These are phyloP conservation scores for Aspergillus affinis DNA, from an alignment of 495 filamentous ascomycete genomes.

Conservation along the genomic window DNA sequence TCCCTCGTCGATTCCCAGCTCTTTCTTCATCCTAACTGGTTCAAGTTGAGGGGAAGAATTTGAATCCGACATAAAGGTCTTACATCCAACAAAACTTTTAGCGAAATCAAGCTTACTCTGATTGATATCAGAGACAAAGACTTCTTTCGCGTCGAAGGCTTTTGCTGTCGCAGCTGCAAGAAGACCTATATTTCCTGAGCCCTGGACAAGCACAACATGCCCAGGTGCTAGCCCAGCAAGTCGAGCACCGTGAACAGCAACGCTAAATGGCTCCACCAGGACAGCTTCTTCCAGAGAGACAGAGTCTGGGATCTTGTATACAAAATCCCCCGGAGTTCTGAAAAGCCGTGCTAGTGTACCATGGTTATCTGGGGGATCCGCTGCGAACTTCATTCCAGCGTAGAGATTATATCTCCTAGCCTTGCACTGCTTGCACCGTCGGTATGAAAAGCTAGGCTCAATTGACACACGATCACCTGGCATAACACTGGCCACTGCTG, in stretches of 20 bases:
- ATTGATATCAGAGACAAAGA: constrained; percentile 76
- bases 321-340: constrained; percentile 72
- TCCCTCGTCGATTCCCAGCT: constrained; percentile 37
- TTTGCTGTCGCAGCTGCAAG: constrained; percentile 73
- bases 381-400: constrained; percentile 78
- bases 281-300: constrained; percentile 77
- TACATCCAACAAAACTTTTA: constrained; percentile 55
- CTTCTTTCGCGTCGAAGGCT: constrained; percentile 69
- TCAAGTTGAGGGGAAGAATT: too few relatives aligned
- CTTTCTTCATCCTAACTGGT: too few relatives aligned
- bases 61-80: too few relatives aligned
- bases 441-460: constrained; percentile 82
- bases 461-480: constrained; percentile 74
- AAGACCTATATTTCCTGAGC: constrained; percentile 82
- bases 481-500: constrained; percentile 57
- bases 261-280: constrained; percentile 77
- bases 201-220: constrained; percentile 73
- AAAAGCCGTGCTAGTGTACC: constrained; percentile 80
- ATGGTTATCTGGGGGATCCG: constrained; percentile 70
- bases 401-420: constrained; percentile 83
- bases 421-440: constrained; percentile 71
- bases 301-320: constrained; percentile 70
- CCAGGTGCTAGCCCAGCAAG: constrained; percentile 68
- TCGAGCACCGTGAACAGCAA: constrained; percentile 76
- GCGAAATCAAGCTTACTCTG: constrained; percentile 70